phyloP scores from a whole-genome alignment of 768 basidiomycete genomes.

The Podaxis sp. region DNA sequence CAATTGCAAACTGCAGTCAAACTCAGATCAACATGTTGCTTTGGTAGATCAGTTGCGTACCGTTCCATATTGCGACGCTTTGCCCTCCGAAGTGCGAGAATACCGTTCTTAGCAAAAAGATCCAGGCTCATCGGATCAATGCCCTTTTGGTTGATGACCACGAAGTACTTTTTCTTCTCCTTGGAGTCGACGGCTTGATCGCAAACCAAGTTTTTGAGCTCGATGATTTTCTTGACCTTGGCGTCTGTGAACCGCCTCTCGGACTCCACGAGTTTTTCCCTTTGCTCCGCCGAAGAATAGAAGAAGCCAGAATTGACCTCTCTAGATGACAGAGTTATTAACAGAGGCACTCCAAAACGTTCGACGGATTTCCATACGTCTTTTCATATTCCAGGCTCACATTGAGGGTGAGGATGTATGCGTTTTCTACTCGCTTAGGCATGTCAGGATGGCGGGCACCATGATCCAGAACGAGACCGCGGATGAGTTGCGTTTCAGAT shows the following conservation, averaged over 20 bases:
- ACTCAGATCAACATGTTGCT: slow-evolving; percentile 2
- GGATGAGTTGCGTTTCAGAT: slow-evolving; percentile 93
- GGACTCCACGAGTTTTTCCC: slow-evolving; percentile 97
- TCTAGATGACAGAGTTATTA: slow-evolving; percentile 38
- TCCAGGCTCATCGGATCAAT: slow-evolving; percentile 97
- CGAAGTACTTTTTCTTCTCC: slow-evolving; percentile 83
- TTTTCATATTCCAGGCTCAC: slow-evolving; percentile 99
- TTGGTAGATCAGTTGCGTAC: slow-evolving; percentile 34
- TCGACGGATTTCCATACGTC: slow-evolving; percentile 62
- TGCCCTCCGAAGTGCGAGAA: slow-evolving; percentile 88
- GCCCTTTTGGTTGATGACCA: slow-evolving; percentile 97
- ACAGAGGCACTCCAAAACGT: slow-evolving; percentile 14
- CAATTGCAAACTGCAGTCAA: slow-evolving; percentile 68
- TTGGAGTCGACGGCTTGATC: slow-evolving; percentile 84
- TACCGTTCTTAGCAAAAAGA: slow-evolving; percentile 94
- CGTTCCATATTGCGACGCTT: slow-evolving; percentile 99
- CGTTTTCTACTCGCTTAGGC: slow-evolving; percentile 98
- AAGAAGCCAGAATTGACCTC: slow-evolving; percentile 99
- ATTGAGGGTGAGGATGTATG: slow-evolving; percentile 91
- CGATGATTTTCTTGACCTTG: slow-evolving; percentile 93
- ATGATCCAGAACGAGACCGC: slow-evolving; percentile 95
- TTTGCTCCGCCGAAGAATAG: slow-evolving; percentile 97
- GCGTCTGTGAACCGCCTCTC: slow-evolving; percentile 92
- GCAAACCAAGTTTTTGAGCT: slow-evolving; percentile 94
- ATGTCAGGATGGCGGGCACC: slow-evolving; percentile 98